Evolutionary conservation across 306 rosid species (phyloP).

Genomic region (Canavalia gladiata): DNA sequence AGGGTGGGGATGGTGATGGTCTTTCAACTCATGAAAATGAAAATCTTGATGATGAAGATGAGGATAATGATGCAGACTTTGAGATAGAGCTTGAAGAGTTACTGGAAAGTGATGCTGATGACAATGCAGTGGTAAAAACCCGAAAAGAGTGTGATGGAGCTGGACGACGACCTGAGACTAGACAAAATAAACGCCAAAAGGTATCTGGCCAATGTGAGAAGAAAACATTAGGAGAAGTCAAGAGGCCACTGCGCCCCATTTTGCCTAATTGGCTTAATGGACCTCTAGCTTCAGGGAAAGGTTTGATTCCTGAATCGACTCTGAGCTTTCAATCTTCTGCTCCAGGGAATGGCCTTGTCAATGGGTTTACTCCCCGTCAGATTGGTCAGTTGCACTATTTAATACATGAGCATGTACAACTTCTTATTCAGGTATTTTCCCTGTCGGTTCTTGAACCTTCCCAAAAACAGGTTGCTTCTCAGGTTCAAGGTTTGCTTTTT

Average conservation of each 20-base stretch:
- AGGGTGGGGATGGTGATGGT: slow-evolving; percentile 69
- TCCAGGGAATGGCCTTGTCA: slow-evolving; percentile 63
- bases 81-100: slow-evolving; percentile 97
- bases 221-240: slow-evolving; percentile 61
- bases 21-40: slow-evolving; percentile 68
- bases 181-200: slow-evolving; percentile 77
- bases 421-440: slow-evolving; percentile 92
- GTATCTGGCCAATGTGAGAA: slow-evolving; percentile 58
- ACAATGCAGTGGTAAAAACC: slow-evolving; percentile 50
- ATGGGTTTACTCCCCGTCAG: slow-evolving; percentile 85
- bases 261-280: slow-evolving; percentile 74
- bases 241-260: slow-evolving; percentile 85
- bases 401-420: slow-evolving; percentile 92
- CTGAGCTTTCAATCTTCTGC: slow-evolving; percentile 56
- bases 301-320: slow-evolving; percentile 61
- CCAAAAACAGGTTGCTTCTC: slow-evolving; percentile 80
- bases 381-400: slow-evolving; percentile 82
- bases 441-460: slow-evolving; percentile 80
- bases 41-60: slow-evolving; percentile 83
- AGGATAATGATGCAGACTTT: slow-evolving; percentile 94
- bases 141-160: slow-evolving; percentile 63
- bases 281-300: slow-evolving; percentile 57
- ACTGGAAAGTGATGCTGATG: slow-evolving; percentile 86
- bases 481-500: slow-evolving; percentile 75
- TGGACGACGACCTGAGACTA: slow-evolving; percentile 85